Conservation (phyloP, 2,329 filamentous ascomycete species). For the Ceratocystis papillata region DNA sequence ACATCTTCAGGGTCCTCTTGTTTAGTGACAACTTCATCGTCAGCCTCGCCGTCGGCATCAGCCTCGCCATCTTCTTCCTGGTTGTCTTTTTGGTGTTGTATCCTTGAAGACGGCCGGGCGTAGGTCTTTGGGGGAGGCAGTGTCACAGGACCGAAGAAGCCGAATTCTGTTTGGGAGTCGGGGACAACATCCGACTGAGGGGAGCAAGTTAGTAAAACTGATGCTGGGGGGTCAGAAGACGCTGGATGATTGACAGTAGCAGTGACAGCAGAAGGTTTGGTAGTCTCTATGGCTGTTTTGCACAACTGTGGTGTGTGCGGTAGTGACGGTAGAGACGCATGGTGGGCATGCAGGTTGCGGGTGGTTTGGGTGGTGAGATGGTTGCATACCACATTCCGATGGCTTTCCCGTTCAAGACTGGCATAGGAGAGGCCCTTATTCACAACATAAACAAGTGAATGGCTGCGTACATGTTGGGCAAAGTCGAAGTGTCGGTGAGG, state of each 20-base stretch:
- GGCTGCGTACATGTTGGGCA: conserved; percentile 53
- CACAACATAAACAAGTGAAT: conserved; percentile 51
- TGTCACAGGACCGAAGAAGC: conserved; percentile 45
- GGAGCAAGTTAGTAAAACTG: conserved; percentile 11
- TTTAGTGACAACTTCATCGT: conserved; percentile 23
- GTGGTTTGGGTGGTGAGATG: conserved; percentile 3
- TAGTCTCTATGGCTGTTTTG: neutral
- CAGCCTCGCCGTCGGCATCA: conserved; percentile 27
- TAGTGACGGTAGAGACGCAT: neutral
- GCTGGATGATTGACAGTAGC: neutral
- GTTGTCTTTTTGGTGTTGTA: conserved; percentile 3
- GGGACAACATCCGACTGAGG: neutral
- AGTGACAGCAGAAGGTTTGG: neutral
- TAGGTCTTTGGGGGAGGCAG: conserved; percentile 12
- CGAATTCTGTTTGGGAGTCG: conserved; percentile 27
- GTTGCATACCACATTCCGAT: conserved; percentile 39
- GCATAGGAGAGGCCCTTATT: conserved; percentile 54
- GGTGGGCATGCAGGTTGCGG: neutral
- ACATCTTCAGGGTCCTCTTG: conserved; percentile 22
- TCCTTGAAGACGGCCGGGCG: conserved; percentile 7
- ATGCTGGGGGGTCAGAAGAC: neutral
- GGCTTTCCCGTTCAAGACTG: conserved; percentile 47
- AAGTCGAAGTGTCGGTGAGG: conserved; percentile 54
- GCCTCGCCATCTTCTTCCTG: conserved; percentile 33
- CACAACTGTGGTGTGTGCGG: neutral